A percentile compares a stretch with the other conserved stretches of the same genome.
Conservation (phyloP, 139 green algal genomes). For the Coccomyxa sp. region DNA sequence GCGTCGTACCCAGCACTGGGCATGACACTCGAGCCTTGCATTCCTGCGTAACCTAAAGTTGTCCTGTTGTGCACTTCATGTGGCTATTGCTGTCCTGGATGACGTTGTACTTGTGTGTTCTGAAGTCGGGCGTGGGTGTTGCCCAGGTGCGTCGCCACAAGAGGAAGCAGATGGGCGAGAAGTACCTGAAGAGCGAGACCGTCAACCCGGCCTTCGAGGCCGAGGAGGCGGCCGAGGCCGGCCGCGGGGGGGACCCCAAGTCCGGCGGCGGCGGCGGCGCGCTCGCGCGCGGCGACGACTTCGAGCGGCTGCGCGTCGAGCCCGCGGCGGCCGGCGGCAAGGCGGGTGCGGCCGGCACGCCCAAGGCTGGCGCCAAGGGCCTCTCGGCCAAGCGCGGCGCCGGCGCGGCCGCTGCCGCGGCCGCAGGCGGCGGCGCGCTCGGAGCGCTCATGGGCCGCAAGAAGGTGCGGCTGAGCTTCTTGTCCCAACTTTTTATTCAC, state of each 20-base stretch:
- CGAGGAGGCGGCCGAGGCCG: neutral
- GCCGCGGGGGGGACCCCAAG: too few relatives aligned
- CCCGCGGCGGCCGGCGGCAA: too few relatives aligned
- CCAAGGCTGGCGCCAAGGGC: neutral
- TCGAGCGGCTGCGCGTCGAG: neutral
- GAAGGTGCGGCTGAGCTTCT: neutral
- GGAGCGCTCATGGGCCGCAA: neutral
- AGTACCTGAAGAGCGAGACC: neutral
- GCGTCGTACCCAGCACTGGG: too few relatives aligned
- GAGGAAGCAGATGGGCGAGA: neutral
- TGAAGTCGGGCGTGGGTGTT: too few relatives aligned
- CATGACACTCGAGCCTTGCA: too few relatives aligned
- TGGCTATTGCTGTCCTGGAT: too few relatives aligned
- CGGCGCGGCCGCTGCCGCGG: too few relatives aligned
- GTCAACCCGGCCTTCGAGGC: neutral
- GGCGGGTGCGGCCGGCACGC: too few relatives aligned
- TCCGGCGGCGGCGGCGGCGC: too few relatives aligned
- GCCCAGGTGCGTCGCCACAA: neutral
- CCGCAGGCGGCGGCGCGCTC: neutral
- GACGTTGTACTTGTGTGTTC: too few relatives aligned
- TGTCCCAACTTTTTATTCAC: neutral
- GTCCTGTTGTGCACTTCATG: too few relatives aligned
- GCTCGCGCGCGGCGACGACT: neutral
- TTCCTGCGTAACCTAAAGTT: too few relatives aligned
- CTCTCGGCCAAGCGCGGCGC: neutral